These are phyloP conservation scores for Alisma plantagoaquatica DNA, from an alignment of 106 monocot genomes.

Conservation along the genomic window DNA sequence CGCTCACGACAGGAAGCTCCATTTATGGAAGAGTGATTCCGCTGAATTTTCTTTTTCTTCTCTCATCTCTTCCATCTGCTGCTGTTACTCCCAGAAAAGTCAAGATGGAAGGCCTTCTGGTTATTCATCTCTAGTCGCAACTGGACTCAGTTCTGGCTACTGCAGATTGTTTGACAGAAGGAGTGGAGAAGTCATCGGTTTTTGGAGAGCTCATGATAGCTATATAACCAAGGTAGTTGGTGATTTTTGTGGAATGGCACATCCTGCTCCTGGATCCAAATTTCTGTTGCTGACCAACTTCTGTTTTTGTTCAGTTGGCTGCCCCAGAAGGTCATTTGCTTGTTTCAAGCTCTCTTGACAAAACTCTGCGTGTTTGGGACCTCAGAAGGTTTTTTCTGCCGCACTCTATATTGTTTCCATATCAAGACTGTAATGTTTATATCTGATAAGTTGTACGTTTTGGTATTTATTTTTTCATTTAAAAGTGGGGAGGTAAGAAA, in stretches of 20 bases:
- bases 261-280: not conserved
- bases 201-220: conserved; percentile 88
- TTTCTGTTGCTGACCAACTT: not conserved
- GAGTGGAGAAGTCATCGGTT: conserved; percentile 60
- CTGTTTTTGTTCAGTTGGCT: conserved; percentile 41
- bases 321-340: conserved; percentile 78
- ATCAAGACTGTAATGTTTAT: not conserved
- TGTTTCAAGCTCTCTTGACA: conserved; percentile 92
- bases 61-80: conserved; percentile 81
- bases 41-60: conserved; percentile 65
- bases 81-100: conserved; percentile 52
- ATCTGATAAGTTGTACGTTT: not conserved
- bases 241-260: not conserved
- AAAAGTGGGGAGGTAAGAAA: too few relatives aligned
- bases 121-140: conserved; percentile 51
- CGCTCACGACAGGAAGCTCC: conserved; percentile 59
- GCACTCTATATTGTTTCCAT: not conserved
- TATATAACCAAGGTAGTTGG: conserved; percentile 81
- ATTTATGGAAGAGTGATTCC: conserved; percentile 73
- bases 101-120: conserved; percentile 15
- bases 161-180: conserved; percentile 86
- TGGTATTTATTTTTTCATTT: not conserved
- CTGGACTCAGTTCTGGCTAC: conserved; percentile 75
- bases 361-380: conserved; percentile 91
- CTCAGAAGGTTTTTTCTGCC: conserved; percentile 43